These are phyloP conservation scores for Mixia osmundae DNA, from an alignment of 1,284 basidiomycete species.

Conservation along the genomic window DNA sequence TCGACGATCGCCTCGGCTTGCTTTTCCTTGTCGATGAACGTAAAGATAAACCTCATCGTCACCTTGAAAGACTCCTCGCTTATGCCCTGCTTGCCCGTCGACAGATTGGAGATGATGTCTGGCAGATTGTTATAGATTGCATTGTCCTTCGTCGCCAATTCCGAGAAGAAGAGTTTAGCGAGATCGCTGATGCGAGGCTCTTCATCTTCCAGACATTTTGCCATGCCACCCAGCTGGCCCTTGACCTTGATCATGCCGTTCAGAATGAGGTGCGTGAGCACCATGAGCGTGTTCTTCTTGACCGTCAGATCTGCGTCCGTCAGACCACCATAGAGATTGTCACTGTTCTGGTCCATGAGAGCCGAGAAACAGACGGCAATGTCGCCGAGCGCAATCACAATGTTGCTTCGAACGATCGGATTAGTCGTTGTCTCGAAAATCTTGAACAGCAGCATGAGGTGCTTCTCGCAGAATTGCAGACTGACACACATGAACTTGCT, in stretches of 20 bases:
- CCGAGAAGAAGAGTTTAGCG: slow-evolving; percentile 90
- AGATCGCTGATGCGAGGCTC: slow-evolving; percentile 73
- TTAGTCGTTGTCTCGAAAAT: slow-evolving; percentile 77
- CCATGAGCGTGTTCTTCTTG: slow-evolving; percentile 99
- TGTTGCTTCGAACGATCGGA: slow-evolving; percentile 72
- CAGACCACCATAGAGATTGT: slow-evolving; percentile 80
- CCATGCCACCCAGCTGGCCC: slow-evolving; percentile 97
- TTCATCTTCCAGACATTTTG: slow-evolving; percentile 89
- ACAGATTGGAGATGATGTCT: slow-evolving; percentile 85
- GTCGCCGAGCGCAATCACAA: slow-evolving; percentile 90
- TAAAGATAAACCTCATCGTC: slow-evolving; percentile 88
- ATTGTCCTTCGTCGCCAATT: slow-evolving; percentile 87
- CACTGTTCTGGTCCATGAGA: slow-evolving; percentile 90
- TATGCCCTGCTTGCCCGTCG: slow-evolving; percentile 76
- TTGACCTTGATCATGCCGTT: slow-evolving; percentile 99
- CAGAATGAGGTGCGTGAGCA: slow-evolving; percentile 84
- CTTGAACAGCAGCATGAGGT: slow-evolving; percentile 73
- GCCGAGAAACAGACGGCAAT: slow-evolving; percentile 90
- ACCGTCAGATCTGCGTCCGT: slow-evolving; percentile 66
- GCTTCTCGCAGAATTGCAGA: slow-evolving; percentile 76
- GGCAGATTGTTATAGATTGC: slow-evolving; percentile 97
- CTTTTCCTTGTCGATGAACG: slow-evolving; percentile 95
- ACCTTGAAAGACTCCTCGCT: slow-evolving; percentile 77
- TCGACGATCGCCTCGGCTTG: slow-evolving; percentile 88
- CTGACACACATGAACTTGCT: slow-evolving; percentile 95